A percentile compares a stretch with the other conserved stretches of the same genome.
Evolutionary conservation across 139 green algal genomes (phyloP).

Genomic region (Trebouxia sp.): DNA sequence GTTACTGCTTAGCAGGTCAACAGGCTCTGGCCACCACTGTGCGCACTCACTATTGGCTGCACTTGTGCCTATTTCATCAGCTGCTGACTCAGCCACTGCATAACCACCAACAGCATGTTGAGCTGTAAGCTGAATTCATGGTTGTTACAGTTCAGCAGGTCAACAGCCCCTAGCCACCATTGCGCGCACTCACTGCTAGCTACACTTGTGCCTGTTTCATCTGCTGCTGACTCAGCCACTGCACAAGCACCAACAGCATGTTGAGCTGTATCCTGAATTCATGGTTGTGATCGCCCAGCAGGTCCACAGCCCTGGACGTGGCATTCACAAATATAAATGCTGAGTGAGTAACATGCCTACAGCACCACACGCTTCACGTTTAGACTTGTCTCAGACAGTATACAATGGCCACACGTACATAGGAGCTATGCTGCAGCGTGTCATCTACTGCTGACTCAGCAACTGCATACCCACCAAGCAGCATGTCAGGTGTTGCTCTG

Average conservation of each 20-base stretch:
- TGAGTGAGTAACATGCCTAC: no score
- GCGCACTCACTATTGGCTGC: neutral
- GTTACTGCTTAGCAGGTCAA: conserved; percentile 24
- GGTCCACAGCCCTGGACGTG: conserved; percentile 28
- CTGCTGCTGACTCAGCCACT: neutral
- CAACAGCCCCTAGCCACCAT: conserved; percentile 38
- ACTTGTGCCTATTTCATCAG: neutral
- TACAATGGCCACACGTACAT: conserved; percentile 29
- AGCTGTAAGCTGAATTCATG: no score
- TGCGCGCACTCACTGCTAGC: neutral
- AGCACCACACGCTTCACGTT: neutral
- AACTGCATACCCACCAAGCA: neutral
- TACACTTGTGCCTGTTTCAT: neutral
- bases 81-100: neutral
- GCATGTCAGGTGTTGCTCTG: neutral
- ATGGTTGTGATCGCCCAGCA: neutral
- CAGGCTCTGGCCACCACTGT: conserved; percentile 35
- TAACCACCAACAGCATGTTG: neutral
- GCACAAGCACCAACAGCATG: neutral
- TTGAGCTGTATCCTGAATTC: neutral
- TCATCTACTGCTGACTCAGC: neutral
- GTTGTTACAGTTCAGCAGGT: conserved; percentile 16
- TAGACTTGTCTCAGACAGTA: neutral
- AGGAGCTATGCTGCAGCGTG: neutral
- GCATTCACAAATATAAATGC: no score